Conservation (phyloP, 331 rosid species). For the Pyrus hybrid region DNA sequence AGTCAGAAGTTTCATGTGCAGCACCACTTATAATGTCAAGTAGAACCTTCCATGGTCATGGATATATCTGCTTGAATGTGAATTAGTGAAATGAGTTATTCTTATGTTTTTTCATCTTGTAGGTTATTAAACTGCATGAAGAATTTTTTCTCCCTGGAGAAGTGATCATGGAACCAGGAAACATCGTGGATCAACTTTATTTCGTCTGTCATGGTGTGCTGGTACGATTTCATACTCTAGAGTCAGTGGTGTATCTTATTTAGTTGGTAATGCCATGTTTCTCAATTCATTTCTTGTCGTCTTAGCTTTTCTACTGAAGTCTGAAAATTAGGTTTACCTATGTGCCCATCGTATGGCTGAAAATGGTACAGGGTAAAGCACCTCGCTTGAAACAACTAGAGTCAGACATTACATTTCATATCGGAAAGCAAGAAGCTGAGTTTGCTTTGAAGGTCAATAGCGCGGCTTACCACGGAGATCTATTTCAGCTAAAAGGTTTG, state of each 20-base stretch:
- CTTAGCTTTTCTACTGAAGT: no score
- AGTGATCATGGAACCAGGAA: constrained; percentile 84
- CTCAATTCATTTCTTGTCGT: not conserved
- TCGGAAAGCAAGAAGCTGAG: constrained; percentile 91
- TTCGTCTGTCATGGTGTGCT: constrained; percentile 81
- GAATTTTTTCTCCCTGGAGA: constrained; percentile 97
- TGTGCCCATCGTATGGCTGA: not conserved
- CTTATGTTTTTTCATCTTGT: constrained; percentile 14
- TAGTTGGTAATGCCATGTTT: not conserved
- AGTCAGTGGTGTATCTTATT: not conserved
- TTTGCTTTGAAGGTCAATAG: constrained; percentile 85
- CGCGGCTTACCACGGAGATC: constrained; percentile 73
- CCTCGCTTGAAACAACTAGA: constrained; percentile 67
- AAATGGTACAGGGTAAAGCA: constrained; percentile 48
- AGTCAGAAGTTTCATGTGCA: not conserved
- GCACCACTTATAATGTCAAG: not conserved
- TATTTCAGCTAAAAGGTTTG: constrained; percentile 64
- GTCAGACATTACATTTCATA: constrained; percentile 81
- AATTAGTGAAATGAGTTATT: constrained; percentile 5
- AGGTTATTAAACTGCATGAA: constrained; percentile 85
- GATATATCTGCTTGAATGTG: constrained; percentile 3
- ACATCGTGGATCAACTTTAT: constrained; percentile 85
- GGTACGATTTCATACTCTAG: constrained; percentile 45
- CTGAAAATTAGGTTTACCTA: not conserved
- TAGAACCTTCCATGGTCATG: not conserved